phyloP scores from a whole-genome alignment of 148 eudicot species.

The Suaeda aralocaspica region DNA sequence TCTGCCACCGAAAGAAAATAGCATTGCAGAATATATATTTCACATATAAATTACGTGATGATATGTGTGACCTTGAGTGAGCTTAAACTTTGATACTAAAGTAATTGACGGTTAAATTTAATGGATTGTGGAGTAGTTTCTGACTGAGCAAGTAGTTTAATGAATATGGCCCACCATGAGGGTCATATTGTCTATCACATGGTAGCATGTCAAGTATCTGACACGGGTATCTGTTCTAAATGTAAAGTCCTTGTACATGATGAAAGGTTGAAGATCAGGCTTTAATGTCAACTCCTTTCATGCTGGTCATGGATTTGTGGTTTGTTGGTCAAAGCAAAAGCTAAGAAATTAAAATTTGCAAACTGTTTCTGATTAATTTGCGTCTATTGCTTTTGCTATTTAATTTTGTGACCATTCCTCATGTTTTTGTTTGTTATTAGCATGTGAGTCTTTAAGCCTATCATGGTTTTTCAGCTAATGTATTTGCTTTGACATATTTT shows the following conservation, averaged over 20 bases:
- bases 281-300: not conserved
- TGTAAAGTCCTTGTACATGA: no score
- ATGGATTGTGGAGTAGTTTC: no score
- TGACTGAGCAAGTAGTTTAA: no score
- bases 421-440: not conserved
- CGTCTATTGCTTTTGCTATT: not conserved
- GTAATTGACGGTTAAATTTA: no score
- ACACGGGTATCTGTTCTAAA: no score
- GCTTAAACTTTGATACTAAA: not conserved
- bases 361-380: not conserved
- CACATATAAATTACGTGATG: not conserved
- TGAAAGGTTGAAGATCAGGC: not conserved
- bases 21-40: not conserved
- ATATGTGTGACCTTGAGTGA: not conserved
- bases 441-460: not conserved
- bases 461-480: not conserved
- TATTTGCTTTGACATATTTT: not conserved
- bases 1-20: not conserved
- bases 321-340: not conserved
- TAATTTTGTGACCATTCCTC: not conserved
- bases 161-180: no score
- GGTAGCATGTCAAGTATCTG: no score
- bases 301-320: not conserved
- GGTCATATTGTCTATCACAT: no score
- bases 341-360: not conserved